Base-by-base conservation (phyloP, 148 eudicot genomes). In the Chenopodium berlandieri region DNA sequence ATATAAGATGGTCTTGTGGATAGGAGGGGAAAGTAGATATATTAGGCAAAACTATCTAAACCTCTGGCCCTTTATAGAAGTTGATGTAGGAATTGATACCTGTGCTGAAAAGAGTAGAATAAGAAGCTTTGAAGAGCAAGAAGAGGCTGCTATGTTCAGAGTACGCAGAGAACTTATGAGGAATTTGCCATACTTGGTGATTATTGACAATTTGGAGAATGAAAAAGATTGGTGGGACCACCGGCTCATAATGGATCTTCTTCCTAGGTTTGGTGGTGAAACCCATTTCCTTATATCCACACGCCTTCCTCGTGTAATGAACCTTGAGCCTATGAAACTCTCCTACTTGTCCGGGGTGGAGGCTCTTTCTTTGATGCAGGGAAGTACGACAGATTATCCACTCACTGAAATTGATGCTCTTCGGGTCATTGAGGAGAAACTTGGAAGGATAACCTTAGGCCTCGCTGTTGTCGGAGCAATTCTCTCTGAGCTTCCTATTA, bases 171-270 rank as follows among this genome's bases (percentile, higher is more conserved):
- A 96, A 85, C 97, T 96, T 78, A 91, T 91, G 98, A 86, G 97
- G 78, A 92, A 91, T 82, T 89, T 94, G 66, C 98, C 99, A 0
- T 96, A 90, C 86, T 63, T 97, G 85, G 91, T 97, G 20, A 87
- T 94, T 65, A 94, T 97, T 17, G 99, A 97, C 81, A 97, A 97
- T 77, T 88, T 97, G 69, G 99, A 92, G 88, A 90, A 88, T 52
- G 99, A 97, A 81, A 92, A 92, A 85, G 99, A 94, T 76, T 97
- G 98, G 99, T 97, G 98, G 98, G 97, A 97, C 70, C 97, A 90
- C 82, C 91, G 89, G 78, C 97, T 90, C 8, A 73, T 97, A 67
- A 97, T 97, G 95, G 99, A 97, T 85, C 92, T 94, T 76, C 93
- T 97, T 77, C 99, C 98, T 50, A 94, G 99, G 17, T 97, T 97